Conservation (phyloP, 768 basidiomycete species). For the Suillus placidus region DNA sequence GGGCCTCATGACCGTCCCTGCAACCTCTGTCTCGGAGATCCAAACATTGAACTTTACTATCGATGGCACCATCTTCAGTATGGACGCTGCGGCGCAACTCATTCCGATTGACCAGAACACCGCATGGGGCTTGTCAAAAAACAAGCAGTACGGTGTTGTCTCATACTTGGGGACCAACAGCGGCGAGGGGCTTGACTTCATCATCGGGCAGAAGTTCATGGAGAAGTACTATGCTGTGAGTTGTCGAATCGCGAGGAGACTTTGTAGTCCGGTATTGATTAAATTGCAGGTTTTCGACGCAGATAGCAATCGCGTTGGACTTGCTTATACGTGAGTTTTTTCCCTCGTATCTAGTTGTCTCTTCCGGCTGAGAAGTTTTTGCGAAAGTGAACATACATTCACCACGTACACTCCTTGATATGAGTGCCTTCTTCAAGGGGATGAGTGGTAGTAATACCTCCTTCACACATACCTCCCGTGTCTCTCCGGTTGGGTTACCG, state of each 20-base stretch:
- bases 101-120: conserved; percentile 11
- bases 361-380: neutral
- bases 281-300: conserved; percentile 22
- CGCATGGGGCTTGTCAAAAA: neutral
- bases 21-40: conserved; percentile 1
- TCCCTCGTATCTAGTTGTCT: neutral
- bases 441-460: neutral
- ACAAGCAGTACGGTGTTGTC: conserved; percentile 7
- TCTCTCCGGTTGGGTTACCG: neutral
- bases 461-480: neutral
- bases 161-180: conserved; percentile 10
- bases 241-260: neutral
- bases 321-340: conserved; percentile 27
- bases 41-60: conserved; percentile 11
- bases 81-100: conserved; percentile 9
- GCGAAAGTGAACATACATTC: conserved; percentile 25
- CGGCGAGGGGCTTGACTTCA: conserved; percentile 9
- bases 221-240: conserved; percentile 12
- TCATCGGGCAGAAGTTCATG: conserved; percentile 12
- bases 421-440: conserved; percentile 5
- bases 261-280: neutral
- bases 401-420: conserved; percentile 16
- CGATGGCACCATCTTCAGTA: conserved; percentile 8
- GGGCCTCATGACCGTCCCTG: conserved; percentile 8
- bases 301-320: conserved; percentile 23